Evolutionary conservation across 768 basidiomycete species (phyloP).

Genomic region (Strobilomyces echinocephalus): DNA sequence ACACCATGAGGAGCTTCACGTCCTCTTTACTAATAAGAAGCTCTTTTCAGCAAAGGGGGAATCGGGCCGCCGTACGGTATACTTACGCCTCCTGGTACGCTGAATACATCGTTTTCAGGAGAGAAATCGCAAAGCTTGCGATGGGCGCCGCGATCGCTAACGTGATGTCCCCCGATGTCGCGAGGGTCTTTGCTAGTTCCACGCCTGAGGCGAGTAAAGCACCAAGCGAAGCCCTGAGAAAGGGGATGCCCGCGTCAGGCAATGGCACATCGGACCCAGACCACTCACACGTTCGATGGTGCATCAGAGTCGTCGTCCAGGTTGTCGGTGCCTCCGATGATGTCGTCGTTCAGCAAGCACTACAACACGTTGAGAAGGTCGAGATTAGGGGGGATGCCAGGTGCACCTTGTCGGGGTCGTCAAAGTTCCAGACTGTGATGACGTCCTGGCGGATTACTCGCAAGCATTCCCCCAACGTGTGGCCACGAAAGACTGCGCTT

Average conservation of each 20-base stretch:
- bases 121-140: background rate
- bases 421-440: slow-evolving; percentile 10
- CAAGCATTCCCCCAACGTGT: slow-evolving; percentile 10
- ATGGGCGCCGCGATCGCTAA: background rate
- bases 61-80: too few relatives aligned
- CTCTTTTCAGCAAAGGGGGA: background rate
- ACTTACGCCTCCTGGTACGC: slow-evolving; percentile 10
- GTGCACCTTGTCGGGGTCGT: slow-evolving; percentile 9
- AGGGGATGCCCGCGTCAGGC: background rate
- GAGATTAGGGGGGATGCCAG: background rate
- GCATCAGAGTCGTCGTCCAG: background rate
- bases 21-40: background rate
- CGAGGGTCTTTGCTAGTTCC: background rate
- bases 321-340: background rate
- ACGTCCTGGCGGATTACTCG: slow-evolving; percentile 8
- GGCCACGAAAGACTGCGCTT: slow-evolving; percentile 6
- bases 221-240: background rate
- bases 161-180: background rate
- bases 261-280: background rate
- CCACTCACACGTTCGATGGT: background rate
- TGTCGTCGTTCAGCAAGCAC: slow-evolving; percentile 8
- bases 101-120: background rate
- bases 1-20: slow-evolving; percentile 12
- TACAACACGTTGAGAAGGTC: background rate
- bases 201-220: background rate